phyloP scores from a whole-genome alignment of 192 early-diverging fungal genomes.

The Podila clonocystis region DNA sequence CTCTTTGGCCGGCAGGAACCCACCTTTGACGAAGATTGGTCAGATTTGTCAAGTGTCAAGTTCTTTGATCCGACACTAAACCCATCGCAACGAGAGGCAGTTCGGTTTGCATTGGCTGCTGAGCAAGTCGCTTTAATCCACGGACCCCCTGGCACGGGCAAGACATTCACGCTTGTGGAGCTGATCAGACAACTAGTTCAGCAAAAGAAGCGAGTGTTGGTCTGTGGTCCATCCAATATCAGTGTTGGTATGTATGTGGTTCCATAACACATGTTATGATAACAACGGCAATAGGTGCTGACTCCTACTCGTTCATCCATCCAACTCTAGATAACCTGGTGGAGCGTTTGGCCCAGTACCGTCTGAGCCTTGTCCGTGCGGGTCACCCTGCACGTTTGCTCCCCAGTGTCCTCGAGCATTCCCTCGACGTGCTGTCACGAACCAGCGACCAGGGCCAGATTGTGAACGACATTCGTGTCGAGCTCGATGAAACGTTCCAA shows the following conservation, averaged over 20 bases:
- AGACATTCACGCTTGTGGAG: slow-evolving; percentile 90
- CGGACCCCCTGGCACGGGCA: slow-evolving; percentile 91
- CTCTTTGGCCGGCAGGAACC: slow-evolving; percentile 57
- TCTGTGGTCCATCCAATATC: slow-evolving; percentile 92
- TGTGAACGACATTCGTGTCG: slow-evolving; percentile 77
- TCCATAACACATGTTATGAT: too few species aligned
- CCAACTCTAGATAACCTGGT: slow-evolving; percentile 78
- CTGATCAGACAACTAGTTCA: slow-evolving; percentile 78
- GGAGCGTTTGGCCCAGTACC: slow-evolving; percentile 73
- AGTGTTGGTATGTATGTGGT: slow-evolving; percentile 69
- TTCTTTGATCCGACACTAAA: slow-evolving; percentile 75
- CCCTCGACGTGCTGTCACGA: slow-evolving; percentile 75
- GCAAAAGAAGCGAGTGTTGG: slow-evolving; percentile 72
- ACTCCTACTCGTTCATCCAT: neutral
- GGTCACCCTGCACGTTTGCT: slow-evolving; percentile 90
- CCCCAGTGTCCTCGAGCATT: slow-evolving; percentile 69
- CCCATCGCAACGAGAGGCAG: slow-evolving; percentile 75
- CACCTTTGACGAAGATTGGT: slow-evolving; percentile 18
- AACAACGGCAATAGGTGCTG: too few species aligned
- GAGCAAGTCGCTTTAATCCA: slow-evolving; percentile 81
- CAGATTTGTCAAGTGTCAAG: slow-evolving; percentile 39
- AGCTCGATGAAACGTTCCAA: slow-evolving; percentile 76
- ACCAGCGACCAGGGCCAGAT: slow-evolving; percentile 77
- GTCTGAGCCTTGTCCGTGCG: slow-evolving; percentile 76
- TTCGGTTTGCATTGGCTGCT: slow-evolving; percentile 66